phyloP scores from a whole-genome alignment of 2,329 filamentous ascomycete genomes.

The Botrytis elliptica region DNA sequence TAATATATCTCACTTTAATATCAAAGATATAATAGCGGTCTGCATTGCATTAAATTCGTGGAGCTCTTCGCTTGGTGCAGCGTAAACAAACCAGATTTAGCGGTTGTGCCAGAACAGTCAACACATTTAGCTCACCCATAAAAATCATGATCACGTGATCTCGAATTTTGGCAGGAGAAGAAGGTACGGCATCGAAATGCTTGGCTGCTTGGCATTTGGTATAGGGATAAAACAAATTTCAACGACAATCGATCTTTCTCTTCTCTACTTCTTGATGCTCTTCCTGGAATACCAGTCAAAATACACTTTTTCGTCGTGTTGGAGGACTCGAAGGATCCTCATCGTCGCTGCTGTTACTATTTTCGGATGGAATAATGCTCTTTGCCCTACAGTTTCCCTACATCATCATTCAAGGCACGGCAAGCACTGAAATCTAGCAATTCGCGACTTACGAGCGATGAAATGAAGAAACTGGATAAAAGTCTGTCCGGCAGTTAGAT shows the following conservation, averaged over 20 bases:
- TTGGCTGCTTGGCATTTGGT: slow-evolving; percentile 11
- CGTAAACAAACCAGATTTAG: neutral
- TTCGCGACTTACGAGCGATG: neutral
- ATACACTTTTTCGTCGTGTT: neutral
- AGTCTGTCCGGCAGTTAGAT: neutral
- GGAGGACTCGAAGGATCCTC: neutral
- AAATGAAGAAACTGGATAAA: neutral
- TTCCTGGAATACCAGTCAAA: neutral
- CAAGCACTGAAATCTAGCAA: neutral
- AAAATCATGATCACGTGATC: neutral
- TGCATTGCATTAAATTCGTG: slow-evolving; percentile 14
- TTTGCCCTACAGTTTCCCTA: neutral
- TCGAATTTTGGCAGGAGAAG: neutral
- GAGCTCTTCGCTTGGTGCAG: slow-evolving; percentile 6
- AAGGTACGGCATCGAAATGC: neutral
- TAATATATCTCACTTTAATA: slow-evolving; percentile 1
- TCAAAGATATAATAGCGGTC: slow-evolving; percentile 18
- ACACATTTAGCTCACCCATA: neutral
- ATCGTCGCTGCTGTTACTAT: neutral
- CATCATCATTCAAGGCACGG: neutral
- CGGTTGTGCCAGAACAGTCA: neutral
- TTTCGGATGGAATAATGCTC: neutral
- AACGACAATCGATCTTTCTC: neutral
- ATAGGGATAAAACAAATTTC: neutral
- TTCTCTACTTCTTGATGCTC: neutral